Evolutionary conservation across 2,329 filamentous ascomycete genomes (phyloP).

Genomic region (Alternaria solani): DNA sequence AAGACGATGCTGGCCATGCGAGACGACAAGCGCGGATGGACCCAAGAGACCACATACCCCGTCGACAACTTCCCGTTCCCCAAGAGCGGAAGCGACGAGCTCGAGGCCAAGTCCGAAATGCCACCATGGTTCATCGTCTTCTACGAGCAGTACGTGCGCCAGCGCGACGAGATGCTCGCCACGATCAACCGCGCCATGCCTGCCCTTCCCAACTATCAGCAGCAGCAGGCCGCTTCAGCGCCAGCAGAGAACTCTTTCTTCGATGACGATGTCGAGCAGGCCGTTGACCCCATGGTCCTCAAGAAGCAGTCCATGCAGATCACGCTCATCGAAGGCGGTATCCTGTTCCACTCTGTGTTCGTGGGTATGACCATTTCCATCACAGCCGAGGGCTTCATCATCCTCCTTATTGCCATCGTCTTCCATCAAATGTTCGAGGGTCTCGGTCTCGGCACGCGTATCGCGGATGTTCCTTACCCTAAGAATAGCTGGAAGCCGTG

Average conservation of each 20-base stretch:
- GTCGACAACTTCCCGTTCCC: conserved; percentile 41
- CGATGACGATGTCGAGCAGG: conserved; percentile 47
- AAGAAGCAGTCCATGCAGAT: conserved; percentile 52
- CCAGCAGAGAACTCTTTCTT: conserved; percentile 46
- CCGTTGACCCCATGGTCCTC: conserved; percentile 49
- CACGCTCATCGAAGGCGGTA: conserved; percentile 64
- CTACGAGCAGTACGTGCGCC: conserved; percentile 69
- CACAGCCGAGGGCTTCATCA: conserved; percentile 64
- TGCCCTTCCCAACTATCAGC: conserved; percentile 42
- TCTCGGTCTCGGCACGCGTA: conserved; percentile 67
- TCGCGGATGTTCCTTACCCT: conserved; percentile 67
- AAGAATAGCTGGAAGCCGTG: conserved; percentile 66
- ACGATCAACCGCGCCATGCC: conserved; percentile 57
- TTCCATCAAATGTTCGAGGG: conserved; percentile 72
- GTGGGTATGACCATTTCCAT: conserved; percentile 70
- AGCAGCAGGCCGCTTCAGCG: conserved; percentile 30
- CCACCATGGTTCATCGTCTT: conserved; percentile 70
- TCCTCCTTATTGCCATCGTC: conserved; percentile 67
- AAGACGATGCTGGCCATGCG: conserved; percentile 45
- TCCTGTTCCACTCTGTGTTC: conserved; percentile 71
- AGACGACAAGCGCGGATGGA: conserved; percentile 46
- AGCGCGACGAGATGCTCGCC: conserved; percentile 66
- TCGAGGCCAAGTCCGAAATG: conserved; percentile 57
- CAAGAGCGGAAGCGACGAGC: conserved; percentile 36
- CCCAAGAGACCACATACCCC: conserved; percentile 39